These are phyloP conservation scores for Pseudogymnoascus sp. DNA, from an alignment of 2,329 filamentous ascomycete species.

Conservation along the genomic window DNA sequence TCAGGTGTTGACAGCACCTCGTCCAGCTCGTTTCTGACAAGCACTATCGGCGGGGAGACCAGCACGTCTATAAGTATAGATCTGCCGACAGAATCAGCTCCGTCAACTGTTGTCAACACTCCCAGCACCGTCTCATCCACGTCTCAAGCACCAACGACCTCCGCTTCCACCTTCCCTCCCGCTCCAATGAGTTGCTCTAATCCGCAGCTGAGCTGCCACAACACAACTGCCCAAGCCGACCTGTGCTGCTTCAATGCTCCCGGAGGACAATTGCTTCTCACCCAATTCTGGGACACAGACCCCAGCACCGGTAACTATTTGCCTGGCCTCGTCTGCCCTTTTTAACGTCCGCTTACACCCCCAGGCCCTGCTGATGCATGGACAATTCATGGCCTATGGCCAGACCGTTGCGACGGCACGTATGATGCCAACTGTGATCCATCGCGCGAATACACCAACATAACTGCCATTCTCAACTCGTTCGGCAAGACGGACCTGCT, in stretches of 20 bases:
- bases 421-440: conserved; percentile 61
- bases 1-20: neutral
- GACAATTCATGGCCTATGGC: conserved; percentile 67
- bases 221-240: conserved; percentile 51
- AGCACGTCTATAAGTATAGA: conserved; percentile 8
- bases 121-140: conserved; percentile 14
- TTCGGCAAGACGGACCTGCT: conserved; percentile 50
- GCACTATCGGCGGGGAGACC: neutral
- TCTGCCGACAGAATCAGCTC: neutral
- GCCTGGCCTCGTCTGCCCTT: neutral
- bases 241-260: conserved; percentile 71
- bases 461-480: conserved; percentile 52
- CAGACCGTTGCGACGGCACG: conserved; percentile 62
- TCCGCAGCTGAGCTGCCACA: conserved; percentile 52
- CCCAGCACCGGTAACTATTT: conserved; percentile 40
- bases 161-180: conserved; percentile 14
- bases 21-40: neutral
- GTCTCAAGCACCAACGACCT: neutral
- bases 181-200: conserved; percentile 23
- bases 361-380: conserved; percentile 59
- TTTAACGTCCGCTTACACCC: neutral
- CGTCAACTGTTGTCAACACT: conserved; percentile 11
- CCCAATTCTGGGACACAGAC: conserved; percentile 70
- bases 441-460: conserved; percentile 56
- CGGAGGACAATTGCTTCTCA: conserved; percentile 63